These are phyloP conservation scores for Cutaneotrichosporon arboriforme DNA, from an alignment of 1,284 basidiomycete species.

Conservation along the genomic window DNA sequence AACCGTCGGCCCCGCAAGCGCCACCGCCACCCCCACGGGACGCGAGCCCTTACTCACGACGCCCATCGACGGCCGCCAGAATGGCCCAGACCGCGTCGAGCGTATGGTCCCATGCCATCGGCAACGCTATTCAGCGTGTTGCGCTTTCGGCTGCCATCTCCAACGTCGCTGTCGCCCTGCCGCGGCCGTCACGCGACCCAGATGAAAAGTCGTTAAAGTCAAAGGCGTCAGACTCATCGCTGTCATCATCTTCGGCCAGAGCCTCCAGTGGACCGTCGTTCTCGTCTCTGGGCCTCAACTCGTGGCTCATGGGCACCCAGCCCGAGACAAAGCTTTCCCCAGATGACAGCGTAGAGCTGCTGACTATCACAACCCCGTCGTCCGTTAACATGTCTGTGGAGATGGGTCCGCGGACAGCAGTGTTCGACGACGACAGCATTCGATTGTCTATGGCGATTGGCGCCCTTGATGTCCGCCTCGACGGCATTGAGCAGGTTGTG, in stretches of 20 bases:
- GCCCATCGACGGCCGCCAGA: slow-evolving; percentile 17
- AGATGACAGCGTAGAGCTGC: too few relatives aligned
- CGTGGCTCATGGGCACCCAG: too few relatives aligned
- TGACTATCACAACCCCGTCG: too few relatives aligned
- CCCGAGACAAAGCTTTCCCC: too few relatives aligned
- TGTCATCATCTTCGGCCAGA: too few relatives aligned
- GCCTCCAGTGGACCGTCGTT: too few relatives aligned
- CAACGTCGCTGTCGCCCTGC: slow-evolving; percentile 30
- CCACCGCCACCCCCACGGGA: slow-evolving; percentile 11
- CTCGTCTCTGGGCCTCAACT: too few relatives aligned
- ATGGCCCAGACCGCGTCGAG: slow-evolving; percentile 26
- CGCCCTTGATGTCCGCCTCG: slow-evolving; percentile 22
- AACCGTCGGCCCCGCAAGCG: neutral
- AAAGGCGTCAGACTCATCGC: too few relatives aligned
- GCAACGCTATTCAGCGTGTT: slow-evolving; percentile 32
- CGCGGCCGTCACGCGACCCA: slow-evolving; percentile 3
- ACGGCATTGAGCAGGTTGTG: slow-evolving; percentile 24
- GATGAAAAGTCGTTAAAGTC: neutral
- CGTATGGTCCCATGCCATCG: slow-evolving; percentile 36
- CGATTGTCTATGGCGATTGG: slow-evolving; percentile 23
- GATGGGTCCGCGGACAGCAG: slow-evolving; percentile 12
- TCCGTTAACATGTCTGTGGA: too few relatives aligned
- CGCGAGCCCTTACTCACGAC: slow-evolving; percentile 4
- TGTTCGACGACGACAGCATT: slow-evolving; percentile 38
- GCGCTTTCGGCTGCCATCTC: slow-evolving; percentile 21